Base-by-base conservation (phyloP, 1,139 yeast genomes). In the Saccharomyces hybrid region DNA sequence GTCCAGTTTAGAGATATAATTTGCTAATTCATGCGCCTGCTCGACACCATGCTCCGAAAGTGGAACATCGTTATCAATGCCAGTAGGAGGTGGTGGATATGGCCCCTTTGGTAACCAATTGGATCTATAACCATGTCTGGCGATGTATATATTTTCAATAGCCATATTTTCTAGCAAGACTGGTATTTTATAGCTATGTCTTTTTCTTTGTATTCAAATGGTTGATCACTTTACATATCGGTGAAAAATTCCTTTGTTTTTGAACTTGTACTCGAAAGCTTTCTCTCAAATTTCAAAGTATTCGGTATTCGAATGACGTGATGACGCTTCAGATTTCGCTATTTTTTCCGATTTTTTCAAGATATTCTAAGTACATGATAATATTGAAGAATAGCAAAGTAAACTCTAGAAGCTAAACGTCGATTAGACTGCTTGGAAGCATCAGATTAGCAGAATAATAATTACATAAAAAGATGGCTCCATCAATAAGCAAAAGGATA, bases 31-130 rank as follows among this genome's bases (percentile, higher is more conserved):
- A 53, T 78, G 75, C 1, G 95, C 91, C 69, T 88, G 96, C 4
- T 81, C 87, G 2, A 78, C 81, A 1, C 96, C 96, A 64, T 86
- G 93, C 2, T 79, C 79, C 0, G 95, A 88, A 58, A 88, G 74
- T 6, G 87, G 83, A 5, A 90, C 89, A 62, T 88, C 96, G 57
- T 88, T 84, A 56, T 83, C 86, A 28, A 88, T 84, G 0, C 93
- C 93, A 0, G 95, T 87, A 1, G 91, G 91, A 51, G 81, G 79
- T 4, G 86, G 84, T 0, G 86, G 84, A 60, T 81, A 84, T 50
- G 90, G 91, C 46, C 65, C 66, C 7, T 79, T 81, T 1, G 89
- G 88, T 32, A 83, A 73, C 95, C 95, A 86, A 66, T 88, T 88
- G 58, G 90, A 81, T 57, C 96, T 74, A 70, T 78, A 86, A 1